These are phyloP conservation scores for Ceratobasidium sp. DNA, from an alignment of 1,284 basidiomycete genomes.

Conservation along the genomic window DNA sequence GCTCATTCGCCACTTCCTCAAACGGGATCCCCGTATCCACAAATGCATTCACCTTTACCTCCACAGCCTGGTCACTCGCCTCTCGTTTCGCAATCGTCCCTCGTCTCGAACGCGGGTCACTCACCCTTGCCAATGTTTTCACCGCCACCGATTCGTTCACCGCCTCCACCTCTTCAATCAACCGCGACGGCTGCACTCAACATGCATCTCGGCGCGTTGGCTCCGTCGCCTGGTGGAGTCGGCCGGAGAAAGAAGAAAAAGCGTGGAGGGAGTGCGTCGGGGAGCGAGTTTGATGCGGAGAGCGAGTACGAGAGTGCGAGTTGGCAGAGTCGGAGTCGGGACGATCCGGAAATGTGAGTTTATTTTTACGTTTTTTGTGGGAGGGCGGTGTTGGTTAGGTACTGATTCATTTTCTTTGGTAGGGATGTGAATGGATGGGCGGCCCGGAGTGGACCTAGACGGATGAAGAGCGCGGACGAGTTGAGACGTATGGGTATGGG, in stretches of 20 bases:
- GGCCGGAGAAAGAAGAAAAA: slow-evolving; percentile 37
- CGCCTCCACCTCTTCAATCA: background rate
- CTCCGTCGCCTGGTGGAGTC: background rate
- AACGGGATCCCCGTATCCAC: background rate
- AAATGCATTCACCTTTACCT: background rate
- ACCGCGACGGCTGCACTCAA: slow-evolving; percentile 51
- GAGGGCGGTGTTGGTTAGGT: background rate
- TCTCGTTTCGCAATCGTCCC: slow-evolving; percentile 9
- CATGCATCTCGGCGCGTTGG: slow-evolving; percentile 47
- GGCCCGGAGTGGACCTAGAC: slow-evolving; percentile 32
- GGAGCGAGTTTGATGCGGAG: slow-evolving; percentile 30
- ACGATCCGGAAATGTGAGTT: slow-evolving; percentile 6
- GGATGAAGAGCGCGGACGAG: slow-evolving; percentile 53
- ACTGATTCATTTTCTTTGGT: background rate
- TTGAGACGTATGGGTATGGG: slow-evolving; percentile 44
- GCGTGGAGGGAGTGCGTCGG: slow-evolving; percentile 9
- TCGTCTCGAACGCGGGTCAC: no score
- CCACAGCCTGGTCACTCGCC: background rate
- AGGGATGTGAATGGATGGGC: slow-evolving; percentile 14
- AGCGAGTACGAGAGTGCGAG: slow-evolving; percentile 20
- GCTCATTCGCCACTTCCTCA: background rate
- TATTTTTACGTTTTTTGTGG: background rate
- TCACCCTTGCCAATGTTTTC: no score
- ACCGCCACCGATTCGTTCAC: no score
- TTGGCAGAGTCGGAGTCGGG: slow-evolving; percentile 5